A percentile compares a stretch with the other conserved stretches of the same genome.
phyloP scores from a whole-genome alignment of 73 alveolate species.

The Blepharisma stoltei region DNA sequence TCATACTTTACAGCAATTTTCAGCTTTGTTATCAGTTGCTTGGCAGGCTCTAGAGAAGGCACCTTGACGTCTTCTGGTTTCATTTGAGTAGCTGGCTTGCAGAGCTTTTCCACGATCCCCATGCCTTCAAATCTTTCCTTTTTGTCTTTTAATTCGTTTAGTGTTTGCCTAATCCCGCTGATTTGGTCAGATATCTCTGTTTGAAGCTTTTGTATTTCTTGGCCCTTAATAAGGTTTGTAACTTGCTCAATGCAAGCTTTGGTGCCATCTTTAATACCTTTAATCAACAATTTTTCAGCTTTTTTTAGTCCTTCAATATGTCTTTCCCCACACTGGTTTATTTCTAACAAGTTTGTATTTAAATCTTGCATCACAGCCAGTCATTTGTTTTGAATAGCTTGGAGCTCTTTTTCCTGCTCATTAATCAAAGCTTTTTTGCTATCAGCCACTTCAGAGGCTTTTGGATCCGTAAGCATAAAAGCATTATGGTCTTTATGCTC shows the following conservation, averaged over 20 bases:
- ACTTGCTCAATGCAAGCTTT: not conserved
- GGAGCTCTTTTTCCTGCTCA: not conserved
- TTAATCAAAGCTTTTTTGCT: not conserved
- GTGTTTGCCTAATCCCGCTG: not conserved
- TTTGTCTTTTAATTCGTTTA: not conserved
- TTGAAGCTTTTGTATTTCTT: not conserved
- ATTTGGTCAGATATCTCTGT: not conserved
- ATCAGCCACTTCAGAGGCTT: slow-evolving; percentile 3
- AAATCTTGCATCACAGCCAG: not conserved
- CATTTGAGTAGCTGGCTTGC: not conserved
- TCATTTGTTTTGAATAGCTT: not conserved
- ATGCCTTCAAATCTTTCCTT: slow-evolving; percentile 1
- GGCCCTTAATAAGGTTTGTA: not conserved
- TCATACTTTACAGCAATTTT: no score
- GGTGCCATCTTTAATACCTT: not conserved
- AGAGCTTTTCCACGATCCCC: not conserved
- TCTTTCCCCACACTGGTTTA: not conserved
- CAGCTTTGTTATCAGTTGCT: no score
- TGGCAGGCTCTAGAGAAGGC: no score
- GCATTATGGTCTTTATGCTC: slow-evolving; percentile 20
- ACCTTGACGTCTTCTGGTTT: no score
- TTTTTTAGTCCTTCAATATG: not conserved
- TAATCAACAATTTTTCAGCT: not conserved
- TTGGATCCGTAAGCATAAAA: not conserved
- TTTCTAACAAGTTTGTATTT: not conserved